These are phyloP conservation scores for Rhodotorula sp. DNA, from an alignment of 1,284 basidiomycete species.

Conservation along the genomic window DNA sequence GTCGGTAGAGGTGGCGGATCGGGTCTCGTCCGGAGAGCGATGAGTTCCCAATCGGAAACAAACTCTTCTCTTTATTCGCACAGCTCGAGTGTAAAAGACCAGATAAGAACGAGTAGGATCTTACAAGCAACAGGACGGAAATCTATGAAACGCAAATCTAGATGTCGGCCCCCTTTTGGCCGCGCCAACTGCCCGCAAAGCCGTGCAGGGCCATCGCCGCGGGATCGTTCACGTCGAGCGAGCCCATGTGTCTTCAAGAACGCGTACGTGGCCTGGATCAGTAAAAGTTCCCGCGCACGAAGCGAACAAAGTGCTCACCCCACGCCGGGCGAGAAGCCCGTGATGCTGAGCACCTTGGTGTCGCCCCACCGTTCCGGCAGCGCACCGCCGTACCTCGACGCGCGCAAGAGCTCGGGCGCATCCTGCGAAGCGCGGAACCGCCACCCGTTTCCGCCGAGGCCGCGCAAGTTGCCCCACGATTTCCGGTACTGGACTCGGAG, in stretches of 20 bases:
- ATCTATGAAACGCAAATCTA: not conserved
- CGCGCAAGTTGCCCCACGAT: conserved; percentile 29
- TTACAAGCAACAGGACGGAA: not conserved
- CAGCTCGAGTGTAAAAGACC: not conserved
- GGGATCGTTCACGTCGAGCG: conserved; percentile 14
- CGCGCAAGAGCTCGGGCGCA: not conserved
- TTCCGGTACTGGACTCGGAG: conserved; percentile 30
- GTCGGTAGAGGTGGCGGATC: not conserved
- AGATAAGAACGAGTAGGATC: not conserved
- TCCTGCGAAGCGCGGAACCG: conserved; percentile 7
- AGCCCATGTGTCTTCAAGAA: conserved; percentile 30
- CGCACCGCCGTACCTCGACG: not conserved
- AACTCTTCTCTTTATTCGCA: no score
- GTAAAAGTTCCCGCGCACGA: not conserved
- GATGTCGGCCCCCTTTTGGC: conserved; percentile 19
- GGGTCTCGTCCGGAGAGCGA: not conserved
- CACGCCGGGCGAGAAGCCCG: conserved; percentile 41
- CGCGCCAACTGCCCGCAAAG: conserved; percentile 38
- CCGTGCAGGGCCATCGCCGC: conserved; percentile 36
- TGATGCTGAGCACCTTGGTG: conserved; percentile 35
- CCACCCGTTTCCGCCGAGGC: conserved; percentile 29
- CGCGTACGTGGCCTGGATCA: not conserved
- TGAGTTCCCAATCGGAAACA: no score
- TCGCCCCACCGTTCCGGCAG: conserved; percentile 30
- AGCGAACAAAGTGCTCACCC: conserved; percentile 17